Base-by-base conservation (phyloP, 2,329 filamentous ascomycete species). In the Fonsecaea monophora region DNA sequence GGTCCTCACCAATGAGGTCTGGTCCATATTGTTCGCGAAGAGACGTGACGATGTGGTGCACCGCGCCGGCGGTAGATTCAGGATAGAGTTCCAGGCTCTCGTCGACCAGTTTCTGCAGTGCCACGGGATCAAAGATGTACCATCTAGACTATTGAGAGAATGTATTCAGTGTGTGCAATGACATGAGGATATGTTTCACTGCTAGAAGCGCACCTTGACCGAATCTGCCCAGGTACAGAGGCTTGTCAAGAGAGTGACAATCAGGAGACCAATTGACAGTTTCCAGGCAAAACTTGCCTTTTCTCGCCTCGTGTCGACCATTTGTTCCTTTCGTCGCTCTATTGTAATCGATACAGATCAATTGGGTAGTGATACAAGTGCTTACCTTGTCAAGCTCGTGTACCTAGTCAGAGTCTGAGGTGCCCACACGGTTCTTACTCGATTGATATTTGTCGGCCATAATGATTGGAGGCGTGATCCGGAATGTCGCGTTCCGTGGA, bases 31-130 rank as follows among this genome's bases (percentile, higher is more conserved):
- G 53, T 34, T 55, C 35, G 74, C 74, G 38, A 74, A 94, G 84
- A 78, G 90, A 86, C 63, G 79, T 75, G 60, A 90, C 85, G 72
- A 94, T 92, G 79, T 85, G 86, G 68, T 82, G 74, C 61, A 91
- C 88, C 12, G 92, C 84, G 61, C 81, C 81, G 50, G 81, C 76
- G 10, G 91, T 94, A 9, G 70, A 68, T 56, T 76, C 75, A 10
- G 65, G 66, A 55, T 69, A 53, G 8, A 60, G 38, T 34, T 32
- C 66, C 68, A 69, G 57, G 40, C 69, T 71, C 45, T 67, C 65
- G 50, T 72, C 63, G 32, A 71, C 66, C n/a, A 73, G 67, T 35
- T 68, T 62, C 62, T 73, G 72, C 37, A 74, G 65, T 21, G 63
- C 67, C 12, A 54, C 55, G 4, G 68, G 69, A 30, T 72, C 66